Evolutionary conservation across 2,329 filamentous ascomycete species (phyloP).

Genomic region (Gyromitra esculenta): DNA sequence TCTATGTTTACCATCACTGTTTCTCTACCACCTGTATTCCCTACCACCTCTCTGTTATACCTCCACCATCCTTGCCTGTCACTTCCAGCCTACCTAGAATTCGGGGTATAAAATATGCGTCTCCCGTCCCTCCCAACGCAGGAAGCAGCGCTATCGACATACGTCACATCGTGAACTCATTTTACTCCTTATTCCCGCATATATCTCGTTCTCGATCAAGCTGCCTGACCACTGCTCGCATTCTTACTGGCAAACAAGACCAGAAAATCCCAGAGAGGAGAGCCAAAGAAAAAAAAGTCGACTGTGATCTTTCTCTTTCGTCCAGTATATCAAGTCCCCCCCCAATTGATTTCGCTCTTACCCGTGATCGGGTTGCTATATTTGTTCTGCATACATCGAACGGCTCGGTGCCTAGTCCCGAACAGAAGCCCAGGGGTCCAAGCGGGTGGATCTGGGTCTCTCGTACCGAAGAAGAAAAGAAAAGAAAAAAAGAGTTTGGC

Average conservation of each 20-base stretch:
- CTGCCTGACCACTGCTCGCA: conserved; percentile 1
- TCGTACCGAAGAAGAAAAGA: conserved; percentile 45
- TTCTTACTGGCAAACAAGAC: conserved; percentile 23
- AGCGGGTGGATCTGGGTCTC: conserved; percentile 42
- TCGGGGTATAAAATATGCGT: conserved; percentile 47
- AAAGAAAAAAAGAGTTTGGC: conserved; percentile 35
- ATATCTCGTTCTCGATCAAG: conserved; percentile 28
- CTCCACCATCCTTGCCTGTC: conserved; percentile 11
- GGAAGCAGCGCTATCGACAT: conserved; percentile 14
- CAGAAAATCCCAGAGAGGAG: conserved; percentile 6
- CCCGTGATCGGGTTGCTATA: conserved; percentile 45
- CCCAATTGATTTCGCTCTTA: conserved; percentile 28
- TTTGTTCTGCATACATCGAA: conserved; percentile 46
- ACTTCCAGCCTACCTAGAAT: neutral
- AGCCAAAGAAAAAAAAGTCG: conserved; percentile 13
- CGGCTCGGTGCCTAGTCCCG: conserved; percentile 49
- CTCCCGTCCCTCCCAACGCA: conserved; percentile 28
- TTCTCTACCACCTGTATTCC: neutral
- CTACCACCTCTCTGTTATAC: neutral
- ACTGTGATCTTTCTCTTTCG: conserved; percentile 30
- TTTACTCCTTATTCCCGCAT: conserved; percentile 42
- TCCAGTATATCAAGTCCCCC: conserved; percentile 7
- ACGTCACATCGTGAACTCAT: conserved; percentile 38
- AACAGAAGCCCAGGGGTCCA: conserved; percentile 45
- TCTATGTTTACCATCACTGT: conserved; percentile 27